Evolutionary conservation across 371 early-diverging fungal genomes (phyloP), one percentile per base, ranked within the genome.

Genomic region (Apophysomyces ossiformis): DNA sequence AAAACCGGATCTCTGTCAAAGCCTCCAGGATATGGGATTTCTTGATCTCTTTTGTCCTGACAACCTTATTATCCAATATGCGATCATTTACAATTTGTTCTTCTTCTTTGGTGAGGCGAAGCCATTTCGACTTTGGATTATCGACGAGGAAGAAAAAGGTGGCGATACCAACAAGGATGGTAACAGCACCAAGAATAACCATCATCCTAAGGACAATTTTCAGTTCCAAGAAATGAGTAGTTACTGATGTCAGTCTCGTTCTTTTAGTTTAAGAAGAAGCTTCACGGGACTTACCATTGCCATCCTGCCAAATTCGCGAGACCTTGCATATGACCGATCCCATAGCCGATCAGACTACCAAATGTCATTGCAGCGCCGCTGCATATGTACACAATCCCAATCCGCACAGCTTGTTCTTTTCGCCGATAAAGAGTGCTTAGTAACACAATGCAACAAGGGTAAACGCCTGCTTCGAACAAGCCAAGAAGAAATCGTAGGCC

Each of bases 311-410:
- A 44, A 5, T 64, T 64, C 4, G 35, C 57, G 18, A 64, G 36
- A 12, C 71, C 71, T n/a, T 67, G 57, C 67, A 70, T 66, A 36
- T 61, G 39, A 8, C 64, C 50, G 38, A 89, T 75, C 7, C 83
- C 88, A 45, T 84, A 80, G 11, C 88, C 86, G 7, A 86, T 73
- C 13, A 86, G 74, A 0, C 87, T 89, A 61, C 85, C 88, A 9
- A 87, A 71, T 15, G 79, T 73, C 7, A 81, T 72, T 41, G 87
- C 69, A 1, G 58, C 62, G 50, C 69, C 69, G 35, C 59, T 63
- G 38, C 63, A 60, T 7, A 65, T 26, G 16, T 58, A 45, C 32
- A 65, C 58, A 36, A 66, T 71, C 12, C 72, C 75, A 26, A 71
- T 70, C 12, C 72, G 38, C 45, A 66, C 66, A 1, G 74, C 57